Evolutionary conservation across 495 filamentous ascomycete species (phyloP), one percentile per base, ranked within the genome.

Genomic region (Penicillium manginii): DNA sequence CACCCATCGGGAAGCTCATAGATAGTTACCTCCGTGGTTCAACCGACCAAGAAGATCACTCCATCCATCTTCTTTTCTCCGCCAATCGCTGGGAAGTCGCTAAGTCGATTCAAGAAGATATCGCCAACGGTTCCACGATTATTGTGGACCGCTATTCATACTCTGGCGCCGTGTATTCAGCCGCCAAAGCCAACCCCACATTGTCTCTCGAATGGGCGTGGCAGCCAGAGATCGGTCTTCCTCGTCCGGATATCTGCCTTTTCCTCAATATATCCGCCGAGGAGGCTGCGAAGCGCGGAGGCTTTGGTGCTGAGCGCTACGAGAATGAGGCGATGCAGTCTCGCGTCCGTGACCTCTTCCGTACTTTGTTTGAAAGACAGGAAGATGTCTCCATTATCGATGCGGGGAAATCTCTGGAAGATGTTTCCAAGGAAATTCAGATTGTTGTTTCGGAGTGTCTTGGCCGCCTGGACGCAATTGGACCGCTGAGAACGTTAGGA

Each of bases 81-180:
- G 92, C 94, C 10, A 98, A 98, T 74, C 84, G 96, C 31, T 98
- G 96, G 96, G 96, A 98, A 74, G 73, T 86, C 55, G 87, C 83
- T 70, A 86, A 81, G 50, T 80, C 78, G 35, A 93, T 94, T 32
- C 68, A 83, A 46, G 54, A 78, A 10, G 81, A 86, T 42, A 81
- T 96, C 21, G 61, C 73, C 9, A 70, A 73, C 7, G 93, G 92
- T 15, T 83, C 75, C 43, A 96, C 86, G 0, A 81, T 98, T 9
- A 82, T 98, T 29, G 84, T 93, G 52, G 94, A 98, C 73, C 86
- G 94, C 40, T 98, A 97, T 74, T 96, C 93, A 65, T 92, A 97
- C 75, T 91, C 88, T 35, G 94, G 94, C 17, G 88, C 91, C 47
- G 91, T 97, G 18, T 98, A 98, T 75, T 91, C 88, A n/a, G 90